Base-by-base conservation (phyloP, 805 yeast genomes). In the Saccharomyces eubayanus region DNA sequence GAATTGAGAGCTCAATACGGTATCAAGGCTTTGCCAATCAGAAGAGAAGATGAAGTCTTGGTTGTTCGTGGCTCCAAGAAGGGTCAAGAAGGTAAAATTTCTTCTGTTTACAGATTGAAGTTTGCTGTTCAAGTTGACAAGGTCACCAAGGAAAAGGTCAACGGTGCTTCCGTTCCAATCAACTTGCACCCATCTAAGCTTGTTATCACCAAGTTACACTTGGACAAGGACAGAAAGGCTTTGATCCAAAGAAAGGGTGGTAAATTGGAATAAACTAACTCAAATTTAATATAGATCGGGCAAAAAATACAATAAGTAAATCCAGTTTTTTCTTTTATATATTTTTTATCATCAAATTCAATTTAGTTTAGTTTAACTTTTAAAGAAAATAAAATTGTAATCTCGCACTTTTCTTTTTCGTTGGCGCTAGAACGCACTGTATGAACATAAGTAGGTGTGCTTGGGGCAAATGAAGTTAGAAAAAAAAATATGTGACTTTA, bases 41-140 rank as follows among this genome's bases (percentile, higher is more conserved):
- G 97, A 85, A 86, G 87, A 79, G 94, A 91, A 69, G 99, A 92
- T 77, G 89, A 87, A 78, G 96, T 94, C 69, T 77, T 81, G 71
- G 92, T 92, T 74, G 94, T 86, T 75, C 92, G 99, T 81, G 99
- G 99, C 74, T 87, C 98, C 74, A 87, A 88, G 87, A 94, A 92
- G 84, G 98, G 98, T 77, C 90, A 91, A 71, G 98, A 91, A 83
- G 99, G 98, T 79, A 88, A 89, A 80, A 82, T 92, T 76, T 80
- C 92, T 66, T 86, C 96, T 64, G 97, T 91, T 69, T 92, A 94
- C 96, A 91, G 99, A 87, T 86, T 92, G 80, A 94, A 92, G 79
- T 92, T 81, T 75, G 84, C 96, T 70, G 82, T 92, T 67, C 97
- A 91, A 80, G 85, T 92, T 71, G 97, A 90, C 82, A 92, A 91